Evolutionary conservation across 73 alveolate genomes (phyloP), one percentile per base, ranked within the genome.

Genomic region (Uronychia setigera): DNA sequence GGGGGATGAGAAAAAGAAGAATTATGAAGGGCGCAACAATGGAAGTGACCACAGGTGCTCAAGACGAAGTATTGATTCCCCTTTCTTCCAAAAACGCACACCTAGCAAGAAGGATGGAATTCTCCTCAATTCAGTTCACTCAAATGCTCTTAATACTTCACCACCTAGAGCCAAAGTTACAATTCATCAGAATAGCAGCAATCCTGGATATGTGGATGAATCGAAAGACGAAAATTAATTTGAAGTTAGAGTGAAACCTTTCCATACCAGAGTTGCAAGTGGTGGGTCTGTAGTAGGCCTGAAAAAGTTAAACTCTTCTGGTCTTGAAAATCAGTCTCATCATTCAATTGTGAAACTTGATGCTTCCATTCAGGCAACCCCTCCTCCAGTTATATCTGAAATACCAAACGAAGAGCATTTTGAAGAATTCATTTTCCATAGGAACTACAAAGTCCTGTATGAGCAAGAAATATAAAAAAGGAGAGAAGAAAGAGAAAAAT

Each of bases 1-100:
- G 11, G 91, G 90, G 11, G 94, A 88, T 75, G 90, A 82, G 75
- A 88, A 76, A 83, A 46, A 19, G 67, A 46, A 46, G 67, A 46
- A 46, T 19, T 46, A 46, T 19, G 67, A 46, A 46, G 67, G 67
- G 67, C 67, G 67, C 67, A 46, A 46, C 67, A n/a, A n/a, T n/a
- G 67, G 67, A 19, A 46, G 67, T 19, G 67, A 46, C 67, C 67
- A 46, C 67, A 46, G 67, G 67, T 46, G 67, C 67, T 46, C 67
- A 46, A 46, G 19, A 19, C 67, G 5, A 5, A 46, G 67, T 19
- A 46, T 46, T 19, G 67, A 46, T 19, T 46, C 67, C 19, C 67
- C 67, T 19, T 46, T 46, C 19, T 46, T 46, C 67, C 67, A 46
- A 19, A 46, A 46, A 19, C 67, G 67, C n/a, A 46, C 67, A 19